Base-by-base conservation (phyloP, 768 basidiomycete species). In the Symmetrospora coprosmae region DNA sequence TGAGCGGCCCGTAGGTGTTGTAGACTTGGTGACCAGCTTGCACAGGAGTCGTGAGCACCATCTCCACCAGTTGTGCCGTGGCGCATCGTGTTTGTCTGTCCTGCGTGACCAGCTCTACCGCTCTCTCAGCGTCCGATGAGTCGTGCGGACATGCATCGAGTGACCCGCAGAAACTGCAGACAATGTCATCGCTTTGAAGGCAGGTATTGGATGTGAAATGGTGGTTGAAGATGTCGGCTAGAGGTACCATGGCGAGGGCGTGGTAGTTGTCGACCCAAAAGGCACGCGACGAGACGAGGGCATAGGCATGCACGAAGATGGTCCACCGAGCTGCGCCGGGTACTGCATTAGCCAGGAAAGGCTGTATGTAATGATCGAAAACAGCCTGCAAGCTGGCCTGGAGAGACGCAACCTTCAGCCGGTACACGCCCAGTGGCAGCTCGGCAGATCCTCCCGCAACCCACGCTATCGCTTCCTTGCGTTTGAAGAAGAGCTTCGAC, bases 181-280 rank as follows among this genome's bases (percentile, higher is more conserved):
- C 86, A 68, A 80, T 76, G 69, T 78, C 82, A 62, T 87, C 85
- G 49, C 78, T 82, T 82, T 86, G 71, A 52, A 52, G 37, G 14
- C 28, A 25, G 41, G 41, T 49, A 35, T 50, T 40, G 39, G 34
- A 27, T 14, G 39, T 31, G 28, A 62, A 65, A 38, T 66, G 64
- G 47, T 70, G 69, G 53, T 72, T 69, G 66, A 71, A 70, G 17
- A 71, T 78, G 73, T 90, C 88, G 31, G 86, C 86, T 64, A 88
- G 78, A 3, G 88, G 87, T 19, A 87, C 85, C 78, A 92, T 84
- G 1, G 84, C 78, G 17, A 90, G 74, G 5, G 81, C 81, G 69
- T 87, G 86, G 69, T 81, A 89, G 6, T 79, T 77, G 71, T 91
- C 88, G 62, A 88, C 80, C 61, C 86, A 75, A 72, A 91, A 91